Evolutionary conservation across 1,284 basidiomycete species (phyloP).

Genomic region (Sporisorium scitamineum): DNA sequence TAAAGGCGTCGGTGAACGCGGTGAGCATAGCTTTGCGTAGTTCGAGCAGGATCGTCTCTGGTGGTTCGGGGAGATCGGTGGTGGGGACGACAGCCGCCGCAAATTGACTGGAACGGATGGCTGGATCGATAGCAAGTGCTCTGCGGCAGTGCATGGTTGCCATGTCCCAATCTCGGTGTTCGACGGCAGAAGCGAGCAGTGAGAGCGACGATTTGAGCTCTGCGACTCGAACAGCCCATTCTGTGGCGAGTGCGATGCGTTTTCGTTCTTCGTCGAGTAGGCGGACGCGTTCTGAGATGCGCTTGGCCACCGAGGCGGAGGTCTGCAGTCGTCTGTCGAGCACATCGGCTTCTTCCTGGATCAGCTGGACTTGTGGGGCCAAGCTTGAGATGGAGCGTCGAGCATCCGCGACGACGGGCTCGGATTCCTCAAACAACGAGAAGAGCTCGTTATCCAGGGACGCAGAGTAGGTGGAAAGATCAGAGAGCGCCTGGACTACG

Average conservation of each 20-base stretch:
- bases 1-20: slow-evolving; percentile 84
- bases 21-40: slow-evolving; percentile 81
- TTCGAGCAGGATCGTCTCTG: slow-evolving; percentile 81
- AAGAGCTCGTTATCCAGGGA: slow-evolving; percentile 82
- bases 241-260: slow-evolving; percentile 83
- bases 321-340: slow-evolving; percentile 76
- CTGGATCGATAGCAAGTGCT: slow-evolving; percentile 83
- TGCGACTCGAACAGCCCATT: slow-evolving; percentile 85
- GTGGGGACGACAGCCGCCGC: slow-evolving; percentile 90
- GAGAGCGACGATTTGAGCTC: slow-evolving; percentile 90
- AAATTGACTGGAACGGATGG: slow-evolving; percentile 85
- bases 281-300: slow-evolving; percentile 88
- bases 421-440: slow-evolving; percentile 76
- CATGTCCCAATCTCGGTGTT: slow-evolving; percentile 91
- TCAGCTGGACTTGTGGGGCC: slow-evolving; percentile 75
- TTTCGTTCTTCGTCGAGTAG: slow-evolving; percentile 90
- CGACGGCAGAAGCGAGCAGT: slow-evolving; percentile 81
- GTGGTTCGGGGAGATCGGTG: slow-evolving; percentile 84
- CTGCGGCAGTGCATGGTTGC: slow-evolving; percentile 89
- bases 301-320: slow-evolving; percentile 84
- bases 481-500: slow-evolving; percentile 69
- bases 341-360: slow-evolving; percentile 76
- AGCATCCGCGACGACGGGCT: slow-evolving; percentile 41
- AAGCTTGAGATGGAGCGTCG: slow-evolving; percentile 72
- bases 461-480: slow-evolving; percentile 81